phyloP scores from a whole-genome alignment of 75 land plant genomes.

The Picea sitchensis region DNA sequence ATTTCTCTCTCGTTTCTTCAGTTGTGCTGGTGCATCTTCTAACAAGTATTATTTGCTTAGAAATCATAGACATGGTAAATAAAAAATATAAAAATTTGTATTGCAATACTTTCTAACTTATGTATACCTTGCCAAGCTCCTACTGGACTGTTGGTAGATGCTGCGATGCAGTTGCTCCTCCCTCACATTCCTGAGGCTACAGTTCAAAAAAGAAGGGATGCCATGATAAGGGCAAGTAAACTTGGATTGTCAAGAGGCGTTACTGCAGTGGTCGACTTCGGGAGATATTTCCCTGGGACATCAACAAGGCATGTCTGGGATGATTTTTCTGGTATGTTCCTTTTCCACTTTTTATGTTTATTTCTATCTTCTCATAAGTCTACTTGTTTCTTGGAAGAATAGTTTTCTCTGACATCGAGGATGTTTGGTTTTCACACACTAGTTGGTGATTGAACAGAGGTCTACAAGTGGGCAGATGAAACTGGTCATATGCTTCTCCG shows the following conservation, averaged over 20 bases:
- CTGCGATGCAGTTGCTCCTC: slow-evolving; percentile 70
- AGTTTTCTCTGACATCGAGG: neutral
- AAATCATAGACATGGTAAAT: no score
- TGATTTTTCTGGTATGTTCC: slow-evolving; percentile 64
- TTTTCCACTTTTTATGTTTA: neutral
- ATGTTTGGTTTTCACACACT: slow-evolving; percentile 4
- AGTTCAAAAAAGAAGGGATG: slow-evolving; percentile 70
- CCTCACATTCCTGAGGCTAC: slow-evolving; percentile 63
- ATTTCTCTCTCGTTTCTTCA: no score
- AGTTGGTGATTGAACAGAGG: slow-evolving; percentile 51
- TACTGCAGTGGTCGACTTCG: slow-evolving; percentile 88
- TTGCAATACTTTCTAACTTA: neutral
- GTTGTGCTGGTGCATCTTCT: no score
- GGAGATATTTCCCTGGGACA: slow-evolving; percentile 74
- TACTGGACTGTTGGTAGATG: slow-evolving; percentile 78
- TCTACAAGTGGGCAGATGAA: slow-evolving; percentile 81
- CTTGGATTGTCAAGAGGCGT: slow-evolving; percentile 71
- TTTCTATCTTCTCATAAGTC: neutral
- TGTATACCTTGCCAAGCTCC: slow-evolving; percentile 43
- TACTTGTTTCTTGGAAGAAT: neutral
- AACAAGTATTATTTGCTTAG: no score
- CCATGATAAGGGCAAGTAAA: slow-evolving; percentile 68
- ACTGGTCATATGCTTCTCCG: slow-evolving; percentile 62
- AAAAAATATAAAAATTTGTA: neutral
- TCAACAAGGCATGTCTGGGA: slow-evolving; percentile 61